These are phyloP conservation scores for Penicillium fuscoglaucum DNA, from an alignment of 2,329 filamentous ascomycete species.

Conservation along the genomic window DNA sequence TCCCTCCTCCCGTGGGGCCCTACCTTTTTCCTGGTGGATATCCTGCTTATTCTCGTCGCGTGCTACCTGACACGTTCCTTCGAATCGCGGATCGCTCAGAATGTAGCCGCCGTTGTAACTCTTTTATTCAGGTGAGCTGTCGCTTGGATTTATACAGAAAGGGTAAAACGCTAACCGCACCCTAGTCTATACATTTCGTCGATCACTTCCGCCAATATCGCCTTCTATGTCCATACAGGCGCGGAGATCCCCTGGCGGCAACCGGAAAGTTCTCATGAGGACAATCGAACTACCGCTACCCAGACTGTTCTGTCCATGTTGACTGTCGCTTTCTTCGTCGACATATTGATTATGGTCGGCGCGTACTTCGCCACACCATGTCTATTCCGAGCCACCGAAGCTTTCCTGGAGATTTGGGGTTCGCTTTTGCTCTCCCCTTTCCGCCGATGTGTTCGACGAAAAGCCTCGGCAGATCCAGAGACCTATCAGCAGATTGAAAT, in stretches of 20 bases:
- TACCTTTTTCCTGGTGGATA: conserved; percentile 18
- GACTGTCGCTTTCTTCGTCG: conserved; percentile 14
- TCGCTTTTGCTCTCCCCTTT: conserved; percentile 6
- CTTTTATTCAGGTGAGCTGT: conserved; percentile 13
- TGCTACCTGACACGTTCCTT: conserved; percentile 14
- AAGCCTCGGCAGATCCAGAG: conserved; percentile 15
- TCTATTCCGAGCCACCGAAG: conserved; percentile 9
- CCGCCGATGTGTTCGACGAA: not conserved
- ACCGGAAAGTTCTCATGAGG: conserved; percentile 12
- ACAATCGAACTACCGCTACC: conserved; percentile 3
- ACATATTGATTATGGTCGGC: conserved; percentile 4
- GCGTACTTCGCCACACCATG: conserved; percentile 18
- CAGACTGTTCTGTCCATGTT: conserved; percentile 19
- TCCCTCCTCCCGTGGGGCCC: conserved; percentile 14
- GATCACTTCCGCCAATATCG: conserved; percentile 23
- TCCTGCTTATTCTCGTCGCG: conserved; percentile 16
- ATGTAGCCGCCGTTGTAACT: conserved; percentile 11
- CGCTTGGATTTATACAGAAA: not conserved
- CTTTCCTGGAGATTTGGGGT: conserved; percentile 13
- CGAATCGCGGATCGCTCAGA: conserved; percentile 2
- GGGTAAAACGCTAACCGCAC: conserved; percentile 1
- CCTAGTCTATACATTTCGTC: conserved; percentile 15
- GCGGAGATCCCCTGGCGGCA: conserved; percentile 27
- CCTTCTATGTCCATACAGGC: conserved; percentile 23
- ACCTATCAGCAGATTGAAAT: conserved; percentile 20